Evolutionary conservation across 495 filamentous ascomycete genomes (phyloP), one percentile per base, ranked within the genome.

Genomic region (Aspergillus bertholletiae): DNA sequence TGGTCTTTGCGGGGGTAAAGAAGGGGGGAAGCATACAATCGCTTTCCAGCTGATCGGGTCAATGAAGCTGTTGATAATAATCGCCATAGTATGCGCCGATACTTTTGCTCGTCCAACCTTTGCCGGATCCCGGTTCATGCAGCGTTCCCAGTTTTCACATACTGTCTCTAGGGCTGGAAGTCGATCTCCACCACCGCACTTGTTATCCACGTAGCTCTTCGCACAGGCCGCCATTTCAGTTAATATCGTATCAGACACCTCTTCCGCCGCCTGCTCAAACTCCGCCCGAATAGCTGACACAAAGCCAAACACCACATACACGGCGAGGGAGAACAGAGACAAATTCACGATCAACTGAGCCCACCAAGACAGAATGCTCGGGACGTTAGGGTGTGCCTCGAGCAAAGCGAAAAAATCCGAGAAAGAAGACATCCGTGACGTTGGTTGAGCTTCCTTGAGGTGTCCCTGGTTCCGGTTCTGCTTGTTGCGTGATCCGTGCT

Each of bases 331-430:
- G 9, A 90, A 80, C 5, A 96, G 73, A 55, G 88, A 78, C 55
- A 89, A 55, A 64, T 96, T 97, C 63, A 96, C 84, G 8, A 81
- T 68, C 37, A 97, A 77, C 57, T 93, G 89, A 12, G 90, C 73
- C 81, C 92, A 98, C 68, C 83, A 88, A 24, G 90, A 91, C 20
- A 97, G 74, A 48, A 96, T 88, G 50, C 85, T 81, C 5, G 94
- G 94, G n/a, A 96, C 82, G 58, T 86, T 82, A 0, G 92, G 92
- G 64, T 96, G 89, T 37, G 81, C 80, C 57, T 88, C 88, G 55
- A 96, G 72, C 47, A 85, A 82, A 18, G 80, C 74, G 32, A 93
- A 82, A 58, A 90, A 76, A 13, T 78, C 69, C 22, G 74, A 74
- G 46, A 89, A 72, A 54, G 75, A 77, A 3, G 68, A 72, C 17